Base-by-base conservation (phyloP, 2,329 filamentous ascomycete genomes). In the Aspergillus piperis region DNA sequence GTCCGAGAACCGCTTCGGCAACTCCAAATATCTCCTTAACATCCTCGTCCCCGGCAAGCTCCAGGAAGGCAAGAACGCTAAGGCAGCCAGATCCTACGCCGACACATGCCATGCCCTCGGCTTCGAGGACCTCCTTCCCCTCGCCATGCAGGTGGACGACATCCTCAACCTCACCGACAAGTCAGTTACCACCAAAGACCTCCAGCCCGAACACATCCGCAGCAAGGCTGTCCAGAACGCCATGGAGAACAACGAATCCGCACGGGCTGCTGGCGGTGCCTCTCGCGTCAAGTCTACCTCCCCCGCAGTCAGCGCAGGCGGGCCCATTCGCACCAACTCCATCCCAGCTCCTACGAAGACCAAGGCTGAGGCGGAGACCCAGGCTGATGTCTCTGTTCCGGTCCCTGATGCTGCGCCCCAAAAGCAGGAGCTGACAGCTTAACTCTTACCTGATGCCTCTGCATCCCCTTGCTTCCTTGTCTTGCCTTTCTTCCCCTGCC, bases 11-110 rank as follows among this genome's bases (percentile, higher is more conserved):
- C 87, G 88, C 63, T 95, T 89, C 75, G 89, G 90, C 48, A 99
- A 99, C 78, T 96, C 93, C 5, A 99, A 99, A 75, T 99, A 90
- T 73, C 82, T 95, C 32, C 85, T 99, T 27, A 86, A 86, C 44
- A 91, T 96, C 74, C 85, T 97, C 76, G 86, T 98, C 23, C 92
- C 92, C 0, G 92, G 93, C 15, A 96, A 92, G 74, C 81, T 86
- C 51, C 80, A 84, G 41, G 81, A 80, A 1, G 90, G 89, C 72
- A 82, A 83, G 60, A 75, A 81, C 3, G 82, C 95, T 66, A 86
- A 85, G 63, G 76, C 80, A 50, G 84, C 84, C 62, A 92, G 89
- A 77, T 89, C 84, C 67, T 96, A 97, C 71, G 79, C 78, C 8
- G 87, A 90, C 55, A 75, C 88, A 2, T 90, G 92, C 70, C 81